A percentile compares a stretch with the other conserved stretches of the same genome.
phyloP scores from a whole-genome alignment of 2,329 filamentous ascomycete genomes.

The Dactylellina drechsleri region DNA sequence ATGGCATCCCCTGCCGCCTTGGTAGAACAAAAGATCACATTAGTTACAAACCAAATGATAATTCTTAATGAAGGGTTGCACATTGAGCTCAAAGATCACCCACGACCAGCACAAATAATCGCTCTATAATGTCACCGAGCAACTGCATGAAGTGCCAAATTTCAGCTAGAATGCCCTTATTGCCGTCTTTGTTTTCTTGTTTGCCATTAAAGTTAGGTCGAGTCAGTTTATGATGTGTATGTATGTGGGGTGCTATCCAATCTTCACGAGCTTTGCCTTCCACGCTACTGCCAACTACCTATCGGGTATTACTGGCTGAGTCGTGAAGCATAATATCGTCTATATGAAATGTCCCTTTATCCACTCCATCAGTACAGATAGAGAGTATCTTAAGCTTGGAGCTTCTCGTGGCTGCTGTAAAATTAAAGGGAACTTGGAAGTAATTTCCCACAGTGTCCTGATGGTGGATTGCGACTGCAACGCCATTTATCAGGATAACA shows the following conservation, averaged over 20 bases:
- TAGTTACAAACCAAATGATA: neutral
- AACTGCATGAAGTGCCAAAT: constrained; percentile 38
- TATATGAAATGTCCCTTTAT: constrained; percentile 21
- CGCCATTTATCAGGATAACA: constrained; percentile 13
- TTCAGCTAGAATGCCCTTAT: constrained; percentile 16
- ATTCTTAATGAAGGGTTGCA: neutral
- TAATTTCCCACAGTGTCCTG: constrained; percentile 12
- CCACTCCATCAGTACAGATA: constrained; percentile 14
- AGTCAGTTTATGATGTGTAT: neutral
- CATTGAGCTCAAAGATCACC: constrained; percentile 16
- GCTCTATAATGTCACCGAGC: constrained; percentile 41
- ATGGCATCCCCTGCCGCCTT: too few species aligned
- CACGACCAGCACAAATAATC: constrained; percentile 35
- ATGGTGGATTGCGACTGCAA: constrained; percentile 3
- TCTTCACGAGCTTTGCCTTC: constrained; percentile 22
- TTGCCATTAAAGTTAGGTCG: constrained; percentile 1
- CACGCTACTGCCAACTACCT: constrained; percentile 25
- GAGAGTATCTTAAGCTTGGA: constrained; percentile 5
- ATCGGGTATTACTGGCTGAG: neutral
- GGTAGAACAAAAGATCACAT: too few species aligned
- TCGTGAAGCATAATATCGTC: constrained; percentile 31
- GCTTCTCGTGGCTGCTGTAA: constrained; percentile 2
- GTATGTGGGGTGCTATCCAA: neutral
- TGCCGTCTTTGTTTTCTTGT: constrained; percentile 10
- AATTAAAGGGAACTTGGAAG: constrained; percentile 13